Conservation (phyloP, 2,329 filamentous ascomycete species). For the Aspergillus texensis region DNA sequence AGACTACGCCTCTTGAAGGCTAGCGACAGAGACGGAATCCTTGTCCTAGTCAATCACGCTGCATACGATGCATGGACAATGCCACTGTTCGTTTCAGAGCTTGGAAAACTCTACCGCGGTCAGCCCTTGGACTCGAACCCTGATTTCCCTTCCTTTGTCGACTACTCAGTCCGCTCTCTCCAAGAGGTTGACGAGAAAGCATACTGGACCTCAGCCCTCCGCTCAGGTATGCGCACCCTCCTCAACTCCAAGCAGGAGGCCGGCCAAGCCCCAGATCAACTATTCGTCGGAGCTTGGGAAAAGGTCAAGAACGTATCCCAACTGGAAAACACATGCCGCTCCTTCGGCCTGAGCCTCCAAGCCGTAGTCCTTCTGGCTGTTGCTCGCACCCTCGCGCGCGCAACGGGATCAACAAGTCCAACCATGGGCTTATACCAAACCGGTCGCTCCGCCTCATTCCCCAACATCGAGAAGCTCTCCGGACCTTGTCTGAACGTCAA, state of each 20-base stretch:
- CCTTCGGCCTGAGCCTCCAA: slow-evolving; percentile 27
- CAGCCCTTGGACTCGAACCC: slow-evolving; percentile 16
- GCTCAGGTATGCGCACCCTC: slow-evolving; percentile 21
- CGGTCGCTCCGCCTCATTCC: slow-evolving; percentile 32
- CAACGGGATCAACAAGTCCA: slow-evolving; percentile 23
- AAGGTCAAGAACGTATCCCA: slow-evolving; percentile 26
- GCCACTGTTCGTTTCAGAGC: slow-evolving; percentile 34
- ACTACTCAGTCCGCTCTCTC: slow-evolving; percentile 25
- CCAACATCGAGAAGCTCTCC: slow-evolving; percentile 27
- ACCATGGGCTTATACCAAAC: slow-evolving; percentile 36
- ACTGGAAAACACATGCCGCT: slow-evolving; percentile 24
- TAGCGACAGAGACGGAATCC: slow-evolving; percentile 30
- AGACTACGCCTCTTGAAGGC: slow-evolving; percentile 32
- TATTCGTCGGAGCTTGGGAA: slow-evolving; percentile 28
- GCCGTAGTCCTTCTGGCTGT: slow-evolving; percentile 33
- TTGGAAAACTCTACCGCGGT: slow-evolving; percentile 30
- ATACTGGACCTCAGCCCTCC: slow-evolving; percentile 30
- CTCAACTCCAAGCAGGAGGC: slow-evolving; percentile 12
- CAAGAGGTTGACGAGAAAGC: slow-evolving; percentile 16
- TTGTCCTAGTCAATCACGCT: slow-evolving; percentile 39
- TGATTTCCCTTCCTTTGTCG: slow-evolving; percentile 28
- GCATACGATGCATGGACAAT: slow-evolving; percentile 43
- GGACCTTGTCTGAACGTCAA: slow-evolving; percentile 37
- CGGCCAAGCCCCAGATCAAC: slow-evolving; percentile 9
- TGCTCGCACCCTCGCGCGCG: slow-evolving; percentile 27